Percentiles rank a stretch among this genome's conserved stretches.
phyloP scores from a whole-genome alignment of 2,329 filamentous ascomycete species.

The Ophiosphaerella herpotricha region DNA sequence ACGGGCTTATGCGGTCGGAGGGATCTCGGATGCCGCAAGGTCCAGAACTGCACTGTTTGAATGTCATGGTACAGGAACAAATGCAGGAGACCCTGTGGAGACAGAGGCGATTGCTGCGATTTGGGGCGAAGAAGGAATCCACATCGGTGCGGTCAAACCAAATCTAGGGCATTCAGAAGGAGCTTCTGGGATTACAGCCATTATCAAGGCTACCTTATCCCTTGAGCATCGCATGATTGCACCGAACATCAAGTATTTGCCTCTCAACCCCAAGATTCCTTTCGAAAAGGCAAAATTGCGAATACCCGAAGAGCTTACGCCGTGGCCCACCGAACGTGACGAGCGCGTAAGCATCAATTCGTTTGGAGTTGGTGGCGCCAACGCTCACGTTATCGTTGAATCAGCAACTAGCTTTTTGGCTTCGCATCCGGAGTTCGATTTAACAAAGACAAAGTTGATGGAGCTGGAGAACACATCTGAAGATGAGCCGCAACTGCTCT shows the following conservation, averaged over 20 bases:
- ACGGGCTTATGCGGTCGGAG: constrained; percentile 5
- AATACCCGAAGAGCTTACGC: constrained; percentile 12
- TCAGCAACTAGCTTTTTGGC: constrained; percentile 2
- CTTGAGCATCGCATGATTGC: constrained; percentile 45
- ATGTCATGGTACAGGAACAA: constrained; percentile 23
- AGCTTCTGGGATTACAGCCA: constrained; percentile 34
- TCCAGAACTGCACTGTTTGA: constrained; percentile 35
- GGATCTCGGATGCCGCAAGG: not conserved
- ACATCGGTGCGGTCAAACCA: constrained; percentile 31
- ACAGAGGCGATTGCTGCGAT: not conserved
- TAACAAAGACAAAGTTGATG: not conserved
- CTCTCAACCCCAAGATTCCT: constrained; percentile 19
- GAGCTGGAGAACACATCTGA: not conserved
- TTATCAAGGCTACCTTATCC: constrained; percentile 45
- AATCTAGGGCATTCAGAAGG: constrained; percentile 43
- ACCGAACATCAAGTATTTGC: constrained; percentile 24
- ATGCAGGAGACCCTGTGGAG: constrained; percentile 9
- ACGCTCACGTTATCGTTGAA: constrained; percentile 19
- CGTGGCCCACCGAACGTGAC: constrained; percentile 6
- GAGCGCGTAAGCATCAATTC: constrained; percentile 17
- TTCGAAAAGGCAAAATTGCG: constrained; percentile 10
- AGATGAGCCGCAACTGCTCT: constrained; percentile 9
- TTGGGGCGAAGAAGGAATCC: constrained; percentile 9
- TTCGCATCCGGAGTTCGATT: not conserved
- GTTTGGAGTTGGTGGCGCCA: constrained; percentile 18